Conservation (phyloP, 208 protist species). For the Crithidia brevicula region DNA sequence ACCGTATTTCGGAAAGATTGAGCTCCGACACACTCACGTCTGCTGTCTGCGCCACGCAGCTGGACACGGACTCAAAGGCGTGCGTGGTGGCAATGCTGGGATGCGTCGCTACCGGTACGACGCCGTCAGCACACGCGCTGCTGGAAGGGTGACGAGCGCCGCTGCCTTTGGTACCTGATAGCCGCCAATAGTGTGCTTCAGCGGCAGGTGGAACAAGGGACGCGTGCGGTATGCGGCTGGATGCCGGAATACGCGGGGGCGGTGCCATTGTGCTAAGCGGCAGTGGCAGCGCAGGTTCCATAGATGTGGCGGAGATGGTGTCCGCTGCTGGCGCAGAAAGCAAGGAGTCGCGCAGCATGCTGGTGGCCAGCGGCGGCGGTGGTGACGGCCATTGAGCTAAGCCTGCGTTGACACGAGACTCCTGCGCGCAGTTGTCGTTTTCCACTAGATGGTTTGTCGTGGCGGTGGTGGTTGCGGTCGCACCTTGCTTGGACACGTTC, state of each 20-base stretch:
- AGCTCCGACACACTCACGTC: background rate
- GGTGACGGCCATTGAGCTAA: background rate
- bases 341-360: background rate
- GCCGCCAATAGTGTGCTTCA: no score
- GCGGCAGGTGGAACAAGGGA: no score
- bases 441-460: background rate
- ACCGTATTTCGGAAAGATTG: background rate
- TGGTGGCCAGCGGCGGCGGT: background rate
- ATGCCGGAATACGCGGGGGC: background rate
- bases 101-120: background rate
- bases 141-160: background rate
- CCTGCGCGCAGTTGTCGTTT: background rate
- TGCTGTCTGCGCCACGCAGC: background rate
- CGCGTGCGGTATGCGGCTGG: background rate
- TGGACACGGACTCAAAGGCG: background rate
- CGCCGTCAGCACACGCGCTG: background rate
- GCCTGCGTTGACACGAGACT: background rate
- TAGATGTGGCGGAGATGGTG: background rate
- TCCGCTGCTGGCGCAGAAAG: background rate
- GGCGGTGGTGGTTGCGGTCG: background rate
- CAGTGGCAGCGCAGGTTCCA: background rate
- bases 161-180: background rate
- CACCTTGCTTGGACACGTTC: background rate
- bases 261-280: no score
- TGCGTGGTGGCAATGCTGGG: background rate